Evolutionary conservation across 192 early-diverging fungal genomes (phyloP).

Genomic region (Kickxella alabastrina): DNA sequence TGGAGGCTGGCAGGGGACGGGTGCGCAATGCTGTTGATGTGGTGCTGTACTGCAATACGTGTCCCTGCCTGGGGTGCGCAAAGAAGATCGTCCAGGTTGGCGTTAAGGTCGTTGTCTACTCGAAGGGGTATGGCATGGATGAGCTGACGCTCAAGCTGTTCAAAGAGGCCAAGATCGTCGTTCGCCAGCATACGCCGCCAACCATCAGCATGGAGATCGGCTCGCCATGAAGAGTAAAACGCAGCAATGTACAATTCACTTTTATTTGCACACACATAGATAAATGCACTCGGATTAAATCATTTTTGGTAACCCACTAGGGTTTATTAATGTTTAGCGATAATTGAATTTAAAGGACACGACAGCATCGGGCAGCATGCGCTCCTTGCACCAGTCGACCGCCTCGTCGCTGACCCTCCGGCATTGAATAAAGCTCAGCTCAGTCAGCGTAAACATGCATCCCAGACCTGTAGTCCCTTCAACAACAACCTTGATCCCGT

Average conservation of each 20-base stretch:
- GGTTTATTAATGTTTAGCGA: too few relatives aligned
- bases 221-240: slow-evolving; percentile 11
- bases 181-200: slow-evolving; percentile 74
- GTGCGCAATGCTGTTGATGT: slow-evolving; percentile 58
- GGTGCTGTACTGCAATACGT: slow-evolving; percentile 95
- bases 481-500: slow-evolving; percentile 22
- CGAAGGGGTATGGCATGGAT: slow-evolving; percentile 93
- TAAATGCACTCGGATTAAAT: too few relatives aligned
- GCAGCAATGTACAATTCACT: too few relatives aligned
- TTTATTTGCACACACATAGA: too few relatives aligned
- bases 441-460: slow-evolving; percentile 25
- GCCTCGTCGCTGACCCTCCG: not conserved
- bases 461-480: slow-evolving; percentile 20
- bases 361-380: slow-evolving; percentile 17
- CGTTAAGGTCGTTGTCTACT: slow-evolving; percentile 88
- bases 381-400: slow-evolving; percentile 33
- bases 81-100: slow-evolving; percentile 96
- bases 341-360: not conserved
- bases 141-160: slow-evolving; percentile 78
- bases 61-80: slow-evolving; percentile 84
- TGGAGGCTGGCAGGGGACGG: slow-evolving; percentile 93
- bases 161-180: slow-evolving; percentile 71
- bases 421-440: slow-evolving; percentile 22
- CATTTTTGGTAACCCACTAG: too few relatives aligned
- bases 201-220: slow-evolving; percentile 54